phyloP scores from a whole-genome alignment of 2,329 filamentous ascomycete species.

The Alternaria gaisen region DNA sequence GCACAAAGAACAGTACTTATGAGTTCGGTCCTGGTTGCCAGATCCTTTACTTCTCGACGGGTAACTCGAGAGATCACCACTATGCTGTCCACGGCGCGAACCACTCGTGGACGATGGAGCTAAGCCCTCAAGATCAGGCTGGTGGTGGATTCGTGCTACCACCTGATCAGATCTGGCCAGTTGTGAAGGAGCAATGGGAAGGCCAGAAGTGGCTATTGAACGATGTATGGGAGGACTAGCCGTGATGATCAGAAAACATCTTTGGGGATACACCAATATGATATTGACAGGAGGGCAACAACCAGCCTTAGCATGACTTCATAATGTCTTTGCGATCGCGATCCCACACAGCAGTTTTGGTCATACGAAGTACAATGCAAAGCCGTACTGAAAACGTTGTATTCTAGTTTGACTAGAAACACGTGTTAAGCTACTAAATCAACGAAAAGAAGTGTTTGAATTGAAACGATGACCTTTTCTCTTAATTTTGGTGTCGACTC shows the following conservation, averaged over 20 bases:
- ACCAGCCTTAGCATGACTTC: not conserved
- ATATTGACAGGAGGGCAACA: not conserved
- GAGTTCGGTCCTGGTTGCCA: slow-evolving; percentile 61
- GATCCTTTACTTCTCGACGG: slow-evolving; percentile 66
- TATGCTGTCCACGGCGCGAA: slow-evolving; percentile 52
- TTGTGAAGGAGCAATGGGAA: slow-evolving; percentile 57
- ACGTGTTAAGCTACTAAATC: not conserved
- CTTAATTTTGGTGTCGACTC: not conserved
- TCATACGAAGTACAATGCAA: not conserved
- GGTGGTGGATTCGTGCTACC: slow-evolving; percentile 59
- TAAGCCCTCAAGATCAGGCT: slow-evolving; percentile 55
- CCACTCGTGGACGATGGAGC: slow-evolving; percentile 58
- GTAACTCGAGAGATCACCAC: slow-evolving; percentile 55
- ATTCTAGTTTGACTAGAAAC: not conserved
- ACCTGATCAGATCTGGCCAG: slow-evolving; percentile 56
- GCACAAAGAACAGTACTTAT: slow-evolving; percentile 43
- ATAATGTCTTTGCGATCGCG: not conserved
- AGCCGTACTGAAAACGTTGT: not conserved
- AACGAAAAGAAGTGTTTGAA: not conserved
- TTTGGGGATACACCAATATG: not conserved
- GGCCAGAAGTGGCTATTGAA: slow-evolving; percentile 41
- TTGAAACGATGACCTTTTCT: not conserved
- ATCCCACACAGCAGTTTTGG: not conserved
- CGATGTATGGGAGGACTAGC: slow-evolving; percentile 26
- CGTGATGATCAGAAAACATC: not conserved